These are phyloP conservation scores for Chaetomiaceae sp. DNA, from an alignment of 2,329 filamentous ascomycete species.

Conservation along the genomic window DNA sequence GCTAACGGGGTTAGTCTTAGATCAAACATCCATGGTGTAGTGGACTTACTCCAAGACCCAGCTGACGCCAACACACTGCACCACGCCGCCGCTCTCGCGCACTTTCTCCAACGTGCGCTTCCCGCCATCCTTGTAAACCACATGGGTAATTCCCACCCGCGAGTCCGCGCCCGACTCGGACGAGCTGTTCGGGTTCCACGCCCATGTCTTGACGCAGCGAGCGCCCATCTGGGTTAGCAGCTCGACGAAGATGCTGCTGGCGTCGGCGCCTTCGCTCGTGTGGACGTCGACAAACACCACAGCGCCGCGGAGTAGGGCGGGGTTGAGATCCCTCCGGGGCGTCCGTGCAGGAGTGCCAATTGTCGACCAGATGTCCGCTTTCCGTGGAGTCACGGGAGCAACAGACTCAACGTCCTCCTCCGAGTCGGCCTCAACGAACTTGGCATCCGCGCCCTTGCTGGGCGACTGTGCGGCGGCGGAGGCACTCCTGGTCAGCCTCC, in stretches of 20 bases:
- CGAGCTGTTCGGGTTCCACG: slow-evolving; percentile 57
- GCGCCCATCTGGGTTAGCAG: slow-evolving; percentile 79
- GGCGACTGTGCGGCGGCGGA: slow-evolving; percentile 44
- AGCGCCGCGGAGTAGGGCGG: slow-evolving; percentile 59
- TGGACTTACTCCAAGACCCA: slow-evolving; percentile 83
- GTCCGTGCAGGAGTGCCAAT: slow-evolving; percentile 54
- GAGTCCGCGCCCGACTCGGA: slow-evolving; percentile 32
- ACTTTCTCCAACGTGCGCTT: slow-evolving; percentile 79
- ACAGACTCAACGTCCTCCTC: slow-evolving; percentile 25
- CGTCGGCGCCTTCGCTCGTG: slow-evolving; percentile 75
- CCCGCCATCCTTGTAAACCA: slow-evolving; percentile 84
- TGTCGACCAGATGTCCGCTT: slow-evolving; percentile 49
- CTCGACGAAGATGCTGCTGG: slow-evolving; percentile 75
- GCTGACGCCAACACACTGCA: slow-evolving; percentile 80
- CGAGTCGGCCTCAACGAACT: slow-evolving; percentile 12
- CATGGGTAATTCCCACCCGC: slow-evolving; percentile 76
- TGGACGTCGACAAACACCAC: slow-evolving; percentile 81
- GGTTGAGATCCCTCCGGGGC: slow-evolving; percentile 50
- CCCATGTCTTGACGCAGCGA: slow-evolving; percentile 70
- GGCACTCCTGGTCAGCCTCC: slow-evolving; percentile 43
- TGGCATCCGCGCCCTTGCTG: slow-evolving; percentile 33
- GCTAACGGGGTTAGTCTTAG: slow-evolving; percentile 40
- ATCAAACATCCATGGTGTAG: background rate
- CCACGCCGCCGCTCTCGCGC: slow-evolving; percentile 63
- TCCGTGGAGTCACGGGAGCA: slow-evolving; percentile 42